Evolutionary conservation across 345 rosid species (phyloP).

Genomic region (Ricinus communis): DNA sequence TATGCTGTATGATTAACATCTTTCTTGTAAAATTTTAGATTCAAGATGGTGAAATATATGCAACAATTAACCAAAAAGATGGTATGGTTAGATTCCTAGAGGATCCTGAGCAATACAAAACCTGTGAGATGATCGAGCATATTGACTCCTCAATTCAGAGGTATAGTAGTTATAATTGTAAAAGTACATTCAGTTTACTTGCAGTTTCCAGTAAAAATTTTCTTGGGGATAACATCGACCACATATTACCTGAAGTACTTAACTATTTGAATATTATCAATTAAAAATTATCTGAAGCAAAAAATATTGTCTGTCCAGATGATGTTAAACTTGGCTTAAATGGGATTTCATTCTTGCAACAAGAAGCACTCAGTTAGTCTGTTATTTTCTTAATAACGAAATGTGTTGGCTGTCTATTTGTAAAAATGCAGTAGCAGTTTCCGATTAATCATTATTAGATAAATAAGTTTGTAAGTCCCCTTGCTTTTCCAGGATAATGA

Average conservation of each 20-base stretch:
- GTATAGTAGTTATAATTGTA: slow-evolving; percentile 32
- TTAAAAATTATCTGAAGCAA: not conserved
- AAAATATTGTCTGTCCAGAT: not conserved
- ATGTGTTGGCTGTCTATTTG: not conserved
- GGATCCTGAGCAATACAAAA: slow-evolving; percentile 96
- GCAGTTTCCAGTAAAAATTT: not conserved
- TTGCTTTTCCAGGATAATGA: slow-evolving; percentile 56
- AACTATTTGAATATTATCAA: not conserved
- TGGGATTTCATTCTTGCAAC: not conserved
- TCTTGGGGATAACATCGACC: slow-evolving; percentile 5
- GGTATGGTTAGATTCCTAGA: slow-evolving; percentile 99
- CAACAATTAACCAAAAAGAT: slow-evolving; percentile 95
- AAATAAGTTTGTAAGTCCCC: not conserved
- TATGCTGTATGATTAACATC: not conserved
- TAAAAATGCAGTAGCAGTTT: not conserved
- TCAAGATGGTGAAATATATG: slow-evolving; percentile 95
- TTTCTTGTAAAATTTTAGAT: slow-evolving; percentile 47
- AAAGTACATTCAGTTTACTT: not conserved
- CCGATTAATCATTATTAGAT: not conserved
- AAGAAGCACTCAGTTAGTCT: not conserved
- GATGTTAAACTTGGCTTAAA: not conserved
- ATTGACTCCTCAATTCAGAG: slow-evolving; percentile 86
- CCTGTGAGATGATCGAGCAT: slow-evolving; percentile 76
- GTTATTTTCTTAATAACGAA: not conserved
- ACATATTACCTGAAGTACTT: no score